These are phyloP conservation scores for Teunomyces kruisii DNA, from an alignment of 805 yeast species.

Conservation along the genomic window DNA sequence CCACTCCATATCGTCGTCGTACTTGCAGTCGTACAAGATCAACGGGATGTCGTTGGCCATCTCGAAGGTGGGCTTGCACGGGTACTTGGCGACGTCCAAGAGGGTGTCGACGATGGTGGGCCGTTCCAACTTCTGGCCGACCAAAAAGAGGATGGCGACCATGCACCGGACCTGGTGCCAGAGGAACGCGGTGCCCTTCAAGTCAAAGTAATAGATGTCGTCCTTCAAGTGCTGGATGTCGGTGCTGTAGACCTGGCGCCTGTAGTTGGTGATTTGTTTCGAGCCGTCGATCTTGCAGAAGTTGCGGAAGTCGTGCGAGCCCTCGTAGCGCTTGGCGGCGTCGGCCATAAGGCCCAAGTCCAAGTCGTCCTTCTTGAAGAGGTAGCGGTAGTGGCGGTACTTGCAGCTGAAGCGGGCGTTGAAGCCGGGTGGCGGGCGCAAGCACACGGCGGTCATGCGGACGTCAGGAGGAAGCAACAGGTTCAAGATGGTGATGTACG, in stretches of 20 bases:
- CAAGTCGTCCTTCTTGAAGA: slow-evolving; percentile 56
- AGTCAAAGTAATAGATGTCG: slow-evolving; percentile 65
- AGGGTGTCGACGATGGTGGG: slow-evolving; percentile 58
- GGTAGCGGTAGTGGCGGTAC: slow-evolving; percentile 82
- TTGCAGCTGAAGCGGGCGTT: slow-evolving; percentile 92
- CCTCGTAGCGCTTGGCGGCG: slow-evolving; percentile 64
- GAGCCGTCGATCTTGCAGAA: slow-evolving; percentile 94
- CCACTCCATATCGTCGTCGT: slow-evolving; percentile 68
- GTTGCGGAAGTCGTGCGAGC: slow-evolving; percentile 88
- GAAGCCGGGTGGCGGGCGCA: slow-evolving; percentile 79
- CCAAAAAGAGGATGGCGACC: slow-evolving; percentile 77
- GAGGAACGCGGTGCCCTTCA: slow-evolving; percentile 84
- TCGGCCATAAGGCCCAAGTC: slow-evolving; percentile 65
- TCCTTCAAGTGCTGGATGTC: slow-evolving; percentile 42
- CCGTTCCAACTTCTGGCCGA: slow-evolving; percentile 75
- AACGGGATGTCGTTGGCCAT: slow-evolving; percentile 92
- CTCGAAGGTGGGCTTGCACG: slow-evolving; percentile 75
- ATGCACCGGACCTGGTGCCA: slow-evolving; percentile 99
- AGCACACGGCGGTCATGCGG: slow-evolving; percentile 73
- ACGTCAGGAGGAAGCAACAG: slow-evolving; percentile 79
- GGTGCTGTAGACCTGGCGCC: slow-evolving; percentile 59
- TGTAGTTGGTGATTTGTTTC: slow-evolving; percentile 81
- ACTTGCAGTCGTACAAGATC: slow-evolving; percentile 82
- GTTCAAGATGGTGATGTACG: slow-evolving; percentile 74
- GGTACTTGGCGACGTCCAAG: slow-evolving; percentile 54